Evolutionary conservation across 2,329 filamentous ascomycete species (phyloP).

Genomic region (Diplodia corticola): DNA sequence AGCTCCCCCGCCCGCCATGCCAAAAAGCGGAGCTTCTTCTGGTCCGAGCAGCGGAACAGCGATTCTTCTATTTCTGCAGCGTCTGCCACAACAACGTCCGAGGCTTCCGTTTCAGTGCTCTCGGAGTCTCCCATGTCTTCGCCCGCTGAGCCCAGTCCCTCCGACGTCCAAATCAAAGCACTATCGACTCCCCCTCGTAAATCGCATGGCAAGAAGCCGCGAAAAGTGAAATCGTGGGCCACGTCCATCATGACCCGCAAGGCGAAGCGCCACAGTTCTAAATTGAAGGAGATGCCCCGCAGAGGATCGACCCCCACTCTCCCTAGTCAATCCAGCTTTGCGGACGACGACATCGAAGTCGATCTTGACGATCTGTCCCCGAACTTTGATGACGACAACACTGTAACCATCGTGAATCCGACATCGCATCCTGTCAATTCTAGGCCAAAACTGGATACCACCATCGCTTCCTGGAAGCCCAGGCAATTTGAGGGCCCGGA

Average conservation of each 20-base stretch:
- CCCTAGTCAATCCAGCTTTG: conserved; percentile 15
- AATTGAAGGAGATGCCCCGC: conserved; percentile 41
- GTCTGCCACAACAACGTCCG: conserved; percentile 36
- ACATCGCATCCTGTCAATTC: conserved; percentile 28
- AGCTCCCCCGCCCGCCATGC: conserved; percentile 28
- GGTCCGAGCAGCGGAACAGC: conserved; percentile 53
- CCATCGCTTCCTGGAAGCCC: conserved; percentile 41
- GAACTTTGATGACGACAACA: conserved; percentile 45
- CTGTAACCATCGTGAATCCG: conserved; percentile 43
- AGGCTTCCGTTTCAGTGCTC: conserved; percentile 35
- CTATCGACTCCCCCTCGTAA: conserved; percentile 18
- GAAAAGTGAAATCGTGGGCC: conserved; percentile 75
- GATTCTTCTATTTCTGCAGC: conserved; percentile 36
- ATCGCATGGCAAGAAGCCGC: conserved; percentile 41
- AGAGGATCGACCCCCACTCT: conserved; percentile 32
- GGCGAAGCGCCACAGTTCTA: conserved; percentile 53
- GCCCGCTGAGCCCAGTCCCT: conserved; percentile 11
- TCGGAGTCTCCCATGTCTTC: conserved; percentile 19
- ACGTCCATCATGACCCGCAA: conserved; percentile 67
- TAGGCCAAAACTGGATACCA: conserved; percentile 35
- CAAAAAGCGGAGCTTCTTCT: conserved; percentile 42
- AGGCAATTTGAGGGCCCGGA: conserved; percentile 40
- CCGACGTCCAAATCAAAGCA: neutral
- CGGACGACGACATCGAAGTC: conserved; percentile 34
- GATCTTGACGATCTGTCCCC: conserved; percentile 40